A percentile compares a stretch with the other conserved stretches of the same genome.
phyloP scores from a whole-genome alignment of 257 asterid species.

The Pogostemon cablin region DNA sequence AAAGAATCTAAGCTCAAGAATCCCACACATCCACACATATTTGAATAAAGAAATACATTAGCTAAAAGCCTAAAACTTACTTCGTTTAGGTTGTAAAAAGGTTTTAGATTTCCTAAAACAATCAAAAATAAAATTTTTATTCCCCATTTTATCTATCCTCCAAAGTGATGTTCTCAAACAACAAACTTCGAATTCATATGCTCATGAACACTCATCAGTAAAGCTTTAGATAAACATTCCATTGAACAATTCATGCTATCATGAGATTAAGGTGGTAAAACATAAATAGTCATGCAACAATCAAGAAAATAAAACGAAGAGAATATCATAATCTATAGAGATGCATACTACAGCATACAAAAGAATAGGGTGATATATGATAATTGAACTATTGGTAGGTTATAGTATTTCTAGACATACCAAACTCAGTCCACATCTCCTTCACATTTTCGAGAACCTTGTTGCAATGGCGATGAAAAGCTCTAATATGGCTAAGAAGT shows the following conservation, averaged over 20 bases:
- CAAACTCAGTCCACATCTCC: slow-evolving; percentile 95
- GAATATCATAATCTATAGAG: not conserved
- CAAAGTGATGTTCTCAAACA: too few species aligned
- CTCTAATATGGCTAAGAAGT: slow-evolving; percentile 83
- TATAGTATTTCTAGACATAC: slow-evolving; percentile 3
- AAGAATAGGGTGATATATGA: not conserved
- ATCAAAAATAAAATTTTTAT: too few species aligned
- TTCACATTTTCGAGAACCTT: slow-evolving; percentile 89
- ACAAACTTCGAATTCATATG: too few species aligned
- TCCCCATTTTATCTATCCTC: too few species aligned
- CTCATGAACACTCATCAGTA: too few species aligned
- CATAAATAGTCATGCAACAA: not conserved
- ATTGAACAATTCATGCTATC: not conserved
- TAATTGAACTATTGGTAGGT: not conserved
- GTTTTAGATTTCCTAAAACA: too few species aligned
- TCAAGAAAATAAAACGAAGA: not conserved
- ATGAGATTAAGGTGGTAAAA: not conserved
- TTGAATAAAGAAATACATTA: too few species aligned
- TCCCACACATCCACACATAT: too few species aligned
- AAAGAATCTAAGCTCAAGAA: too few species aligned
- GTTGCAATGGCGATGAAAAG: slow-evolving; percentile 90
- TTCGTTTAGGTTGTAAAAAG: too few species aligned
- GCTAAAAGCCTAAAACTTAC: too few species aligned
- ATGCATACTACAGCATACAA: not conserved
- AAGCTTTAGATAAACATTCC: too few species aligned